A percentile compares a stretch with the other conserved stretches of the same genome.
Conservation (phyloP, 371 early-diverging fungal genomes). For the Conidiobolus incongruus region DNA sequence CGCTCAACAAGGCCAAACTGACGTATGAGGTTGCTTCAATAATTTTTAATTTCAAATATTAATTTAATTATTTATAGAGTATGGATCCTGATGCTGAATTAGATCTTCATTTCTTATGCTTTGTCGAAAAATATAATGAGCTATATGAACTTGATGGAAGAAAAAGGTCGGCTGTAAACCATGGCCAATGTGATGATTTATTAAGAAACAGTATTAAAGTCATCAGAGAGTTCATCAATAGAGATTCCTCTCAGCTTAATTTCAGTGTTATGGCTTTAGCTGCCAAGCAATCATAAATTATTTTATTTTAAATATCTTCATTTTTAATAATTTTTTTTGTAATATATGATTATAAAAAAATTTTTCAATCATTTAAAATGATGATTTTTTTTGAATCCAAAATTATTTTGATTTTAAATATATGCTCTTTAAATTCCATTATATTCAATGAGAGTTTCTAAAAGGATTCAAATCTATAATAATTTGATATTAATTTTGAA, state of each 20-base stretch:
- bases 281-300: neutral
- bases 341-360: too few species aligned
- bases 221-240: constrained; percentile 39
- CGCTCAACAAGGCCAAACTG: constrained; percentile 57
- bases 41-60: neutral
- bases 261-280: constrained; percentile 39
- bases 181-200: constrained; percentile 37
- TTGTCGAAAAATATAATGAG: constrained; percentile 42
- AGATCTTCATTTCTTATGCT: constrained; percentile 68
- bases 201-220: constrained; percentile 25
- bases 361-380: too few species aligned
- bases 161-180: constrained; percentile 57
- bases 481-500: too few species aligned
- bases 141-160: constrained; percentile 78
- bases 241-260: constrained; percentile 38
- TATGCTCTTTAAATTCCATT: too few species aligned
- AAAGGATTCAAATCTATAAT: too few species aligned
- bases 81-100: constrained; percentile 42
- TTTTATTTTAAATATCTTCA: too few species aligned
- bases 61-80: constrained; percentile 13
- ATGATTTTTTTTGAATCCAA: too few species aligned
- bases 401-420: too few species aligned
- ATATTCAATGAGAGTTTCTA: too few species aligned
- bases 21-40: constrained; percentile 8
- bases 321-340: too few species aligned